Conservation (phyloP, 768 basidiomycete species). For the Tephrocybe sp. region DNA sequence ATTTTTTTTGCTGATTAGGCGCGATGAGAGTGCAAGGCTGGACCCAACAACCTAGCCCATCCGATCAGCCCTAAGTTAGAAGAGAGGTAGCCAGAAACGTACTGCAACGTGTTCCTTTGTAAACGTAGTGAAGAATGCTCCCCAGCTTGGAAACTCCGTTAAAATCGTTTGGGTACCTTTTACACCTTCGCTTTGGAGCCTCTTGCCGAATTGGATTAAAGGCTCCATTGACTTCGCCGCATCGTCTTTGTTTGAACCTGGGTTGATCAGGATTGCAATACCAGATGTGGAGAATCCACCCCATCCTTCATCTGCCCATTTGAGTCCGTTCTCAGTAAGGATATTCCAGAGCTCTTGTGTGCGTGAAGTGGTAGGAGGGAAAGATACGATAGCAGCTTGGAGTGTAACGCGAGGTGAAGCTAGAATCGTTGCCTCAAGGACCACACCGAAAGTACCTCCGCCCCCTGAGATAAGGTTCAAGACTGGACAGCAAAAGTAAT, state of each 20-base stretch:
- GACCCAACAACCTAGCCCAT: constrained; percentile 32
- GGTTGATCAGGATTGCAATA: constrained; percentile 42
- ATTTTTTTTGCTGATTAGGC: constrained; percentile 37
- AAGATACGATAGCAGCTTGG: constrained; percentile 33
- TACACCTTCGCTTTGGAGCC: constrained; percentile 21
- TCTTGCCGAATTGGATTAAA: constrained; percentile 33
- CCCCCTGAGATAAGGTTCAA: constrained; percentile 25
- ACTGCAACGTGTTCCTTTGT: constrained; percentile 36
- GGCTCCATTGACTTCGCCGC: constrained; percentile 40
- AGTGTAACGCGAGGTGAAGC: constrained; percentile 34
- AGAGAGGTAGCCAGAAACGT: constrained; percentile 10
- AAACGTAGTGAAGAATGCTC: constrained; percentile 36
- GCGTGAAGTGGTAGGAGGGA: constrained; percentile 21
- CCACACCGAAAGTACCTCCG: constrained; percentile 47
- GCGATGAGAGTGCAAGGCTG: constrained; percentile 40
- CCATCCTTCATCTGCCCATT: constrained; percentile 46
- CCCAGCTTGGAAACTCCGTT: constrained; percentile 41
- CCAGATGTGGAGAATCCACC: constrained; percentile 39
- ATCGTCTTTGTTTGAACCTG: constrained; percentile 31
- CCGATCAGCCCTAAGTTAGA: background rate
- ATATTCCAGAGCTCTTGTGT: constrained; percentile 33
- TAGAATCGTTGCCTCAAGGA: constrained; percentile 34
- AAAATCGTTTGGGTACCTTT: constrained; percentile 25
- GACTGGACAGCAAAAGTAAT: background rate
- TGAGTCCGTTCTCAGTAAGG: constrained; percentile 34